phyloP scores from a whole-genome alignment of 2,329 filamentous ascomycete genomes.

The Paecilomyces variotii region DNA sequence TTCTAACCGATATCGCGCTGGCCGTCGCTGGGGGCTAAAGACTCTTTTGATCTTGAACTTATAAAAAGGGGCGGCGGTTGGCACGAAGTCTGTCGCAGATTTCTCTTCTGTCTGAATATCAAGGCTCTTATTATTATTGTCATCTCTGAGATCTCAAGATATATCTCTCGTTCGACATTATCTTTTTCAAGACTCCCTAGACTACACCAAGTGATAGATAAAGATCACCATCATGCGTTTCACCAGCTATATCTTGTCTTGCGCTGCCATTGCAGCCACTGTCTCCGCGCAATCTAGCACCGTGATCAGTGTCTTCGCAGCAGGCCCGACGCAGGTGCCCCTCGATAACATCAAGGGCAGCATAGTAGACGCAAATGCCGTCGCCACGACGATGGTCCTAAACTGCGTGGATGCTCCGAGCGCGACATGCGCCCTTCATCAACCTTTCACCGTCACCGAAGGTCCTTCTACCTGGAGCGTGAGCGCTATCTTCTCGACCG shows the following conservation, averaged over 20 bases:
- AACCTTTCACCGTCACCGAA: conserved; percentile 11
- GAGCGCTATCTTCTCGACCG: conserved; percentile 6
- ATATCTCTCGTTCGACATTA: background rate
- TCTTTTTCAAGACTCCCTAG: background rate
- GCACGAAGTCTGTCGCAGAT: background rate
- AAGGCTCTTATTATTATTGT: background rate
- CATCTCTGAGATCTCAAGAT: background rate
- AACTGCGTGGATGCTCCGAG: conserved; percentile 3
- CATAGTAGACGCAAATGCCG: conserved; percentile 9
- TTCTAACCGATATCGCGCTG: background rate
- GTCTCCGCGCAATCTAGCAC: conserved; percentile 4
- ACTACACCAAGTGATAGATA: background rate
- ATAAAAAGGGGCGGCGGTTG: background rate
- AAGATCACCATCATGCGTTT: background rate
- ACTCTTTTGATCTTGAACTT: background rate
- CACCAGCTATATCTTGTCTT: background rate
- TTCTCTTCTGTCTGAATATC: background rate
- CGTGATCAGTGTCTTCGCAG: conserved; percentile 8
- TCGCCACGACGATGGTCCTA: conserved; percentile 12
- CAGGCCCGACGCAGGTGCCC: conserved; percentile 2
- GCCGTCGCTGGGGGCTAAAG: background rate
- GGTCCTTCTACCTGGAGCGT: conserved; percentile 13
- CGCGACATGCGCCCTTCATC: conserved; percentile 4
- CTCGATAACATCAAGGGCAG: conserved; percentile 6
- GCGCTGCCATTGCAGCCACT: background rate